Evolutionary conservation across 768 basidiomycete species (phyloP).

Genomic region (Tubosaeta sp.): DNA sequence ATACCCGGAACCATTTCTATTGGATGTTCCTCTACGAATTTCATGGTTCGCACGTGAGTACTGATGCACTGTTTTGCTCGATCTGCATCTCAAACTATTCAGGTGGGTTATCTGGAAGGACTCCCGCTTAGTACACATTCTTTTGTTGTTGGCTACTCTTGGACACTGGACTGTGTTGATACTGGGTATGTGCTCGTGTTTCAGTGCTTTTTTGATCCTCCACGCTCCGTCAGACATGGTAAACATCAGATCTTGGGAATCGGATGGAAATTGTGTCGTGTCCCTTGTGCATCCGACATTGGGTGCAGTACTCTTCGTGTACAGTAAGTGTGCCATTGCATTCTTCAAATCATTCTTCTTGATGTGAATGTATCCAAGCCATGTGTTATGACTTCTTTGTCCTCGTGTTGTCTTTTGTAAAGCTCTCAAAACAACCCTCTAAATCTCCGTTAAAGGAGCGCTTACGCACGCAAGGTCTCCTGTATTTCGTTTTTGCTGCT

Average conservation of each 20-base stretch:
- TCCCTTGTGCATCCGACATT: neutral
- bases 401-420: conserved; percentile 11
- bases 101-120: conserved; percentile 18
- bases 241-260: neutral
- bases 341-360: neutral
- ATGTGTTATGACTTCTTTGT: conserved; percentile 19
- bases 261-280: conserved; percentile 1
- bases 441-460: conserved; percentile 9
- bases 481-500: conserved; percentile 14
- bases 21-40: conserved; percentile 12
- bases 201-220: neutral
- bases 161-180: conserved; percentile 12
- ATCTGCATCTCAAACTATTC: neutral
- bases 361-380: conserved; percentile 9
- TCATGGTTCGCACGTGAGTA: conserved; percentile 18
- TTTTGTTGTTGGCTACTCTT: conserved; percentile 1
- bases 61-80: neutral
- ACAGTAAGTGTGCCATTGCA: conserved; percentile 9
- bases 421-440: conserved; percentile 10
- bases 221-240: conserved; percentile 2
- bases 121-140: neutral
- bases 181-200: neutral
- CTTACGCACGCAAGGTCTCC: conserved; percentile 15
- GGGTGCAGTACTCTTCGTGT: conserved; percentile 7
- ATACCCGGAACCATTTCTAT: conserved; percentile 1